Base-by-base conservation (phyloP, 2,329 filamentous ascomycete genomes). In the Microdochium bolleyi region DNA sequence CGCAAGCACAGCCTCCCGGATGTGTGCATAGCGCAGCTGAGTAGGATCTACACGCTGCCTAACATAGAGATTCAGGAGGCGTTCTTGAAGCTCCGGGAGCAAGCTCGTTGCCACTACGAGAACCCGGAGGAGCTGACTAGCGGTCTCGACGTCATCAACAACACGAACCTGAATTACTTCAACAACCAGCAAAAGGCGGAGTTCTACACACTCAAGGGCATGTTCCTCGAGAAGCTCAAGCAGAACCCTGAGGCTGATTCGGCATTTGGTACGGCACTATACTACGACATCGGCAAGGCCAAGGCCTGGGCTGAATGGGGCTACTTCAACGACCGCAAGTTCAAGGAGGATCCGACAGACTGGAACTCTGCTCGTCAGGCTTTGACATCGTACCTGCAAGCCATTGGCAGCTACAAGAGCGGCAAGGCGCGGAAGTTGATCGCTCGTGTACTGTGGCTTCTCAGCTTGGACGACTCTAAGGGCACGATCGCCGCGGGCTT, bases 271-370 rank as follows among this genome's bases (percentile, higher is more conserved):
- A 95, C 92, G 50, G 95, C 94, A 0, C 71, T 99, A 55, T 97
- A 92, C 73, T 97, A 96, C 61, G 95, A 99, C 62, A 89, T 99
- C 60, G 88, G 91, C 60, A 82, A 96, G 50, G 89, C 94, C 3
- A 99, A 99, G 72, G 94, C 94, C 2, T 99, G 94, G 94, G 92
- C 94, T 16, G 94, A 99, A 73, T 99, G 94, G 94, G 94, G 94
- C 50, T 91, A 95, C 64, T 99, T 96, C 77, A 97, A 95, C 64
- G 94, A 99, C 67, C 85, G 90, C 60, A 87, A 94, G 53, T 99
- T 97, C 77, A 97, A 96, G 72, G 87, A 91, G 52, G 88, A 96
- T 58, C 87, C 92, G 0, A 75, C 78, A 3, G 89, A 96, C 63
- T 78, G 95, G 52, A 87, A 87, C 56, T 84, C 89, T 55, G 95